phyloP scores from a whole-genome alignment of 176 grass and related monocot species.

The Olyra latifolia region DNA sequence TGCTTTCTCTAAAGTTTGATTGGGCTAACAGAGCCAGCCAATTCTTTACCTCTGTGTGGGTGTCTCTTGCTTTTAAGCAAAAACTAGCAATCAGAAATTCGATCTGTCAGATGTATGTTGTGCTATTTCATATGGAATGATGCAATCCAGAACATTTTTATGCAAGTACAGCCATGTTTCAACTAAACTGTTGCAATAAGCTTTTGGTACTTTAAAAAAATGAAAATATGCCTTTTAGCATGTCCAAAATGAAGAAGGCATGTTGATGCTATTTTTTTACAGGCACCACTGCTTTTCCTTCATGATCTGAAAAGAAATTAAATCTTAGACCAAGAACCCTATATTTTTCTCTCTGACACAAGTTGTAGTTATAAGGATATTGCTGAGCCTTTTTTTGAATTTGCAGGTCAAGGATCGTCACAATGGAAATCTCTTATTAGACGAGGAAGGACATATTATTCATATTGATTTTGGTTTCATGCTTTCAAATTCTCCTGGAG shows the following conservation, averaged over 20 bases:
- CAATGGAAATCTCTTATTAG: slow-evolving; percentile 95
- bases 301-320: slow-evolving; percentile 5
- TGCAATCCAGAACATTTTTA: background rate
- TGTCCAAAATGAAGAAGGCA: background rate
- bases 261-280: background rate
- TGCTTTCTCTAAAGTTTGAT: slow-evolving; percentile 23
- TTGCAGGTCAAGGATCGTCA: slow-evolving; percentile 90
- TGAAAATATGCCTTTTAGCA: background rate
- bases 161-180: background rate
- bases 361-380: slow-evolving; percentile 7
- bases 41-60: background rate
- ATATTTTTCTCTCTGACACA: background rate
- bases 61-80: background rate
- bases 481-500: slow-evolving; percentile 96
- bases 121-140: background rate
- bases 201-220: background rate
- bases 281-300: slow-evolving; percentile 7
- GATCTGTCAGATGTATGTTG: background rate
- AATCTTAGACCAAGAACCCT: slow-evolving; percentile 8
- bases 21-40: background rate
- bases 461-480: slow-evolving; percentile 99
- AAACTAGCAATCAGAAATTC: background rate
- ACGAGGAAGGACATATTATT: slow-evolving; percentile 99
- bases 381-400: slow-evolving; percentile 3
- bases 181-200: slow-evolving; percentile 4